Percentiles rank a stretch among this genome's conserved stretches.
Evolutionary conservation across 805 yeast species (phyloP).

Genomic region (Jamesozyma rosinii): DNA sequence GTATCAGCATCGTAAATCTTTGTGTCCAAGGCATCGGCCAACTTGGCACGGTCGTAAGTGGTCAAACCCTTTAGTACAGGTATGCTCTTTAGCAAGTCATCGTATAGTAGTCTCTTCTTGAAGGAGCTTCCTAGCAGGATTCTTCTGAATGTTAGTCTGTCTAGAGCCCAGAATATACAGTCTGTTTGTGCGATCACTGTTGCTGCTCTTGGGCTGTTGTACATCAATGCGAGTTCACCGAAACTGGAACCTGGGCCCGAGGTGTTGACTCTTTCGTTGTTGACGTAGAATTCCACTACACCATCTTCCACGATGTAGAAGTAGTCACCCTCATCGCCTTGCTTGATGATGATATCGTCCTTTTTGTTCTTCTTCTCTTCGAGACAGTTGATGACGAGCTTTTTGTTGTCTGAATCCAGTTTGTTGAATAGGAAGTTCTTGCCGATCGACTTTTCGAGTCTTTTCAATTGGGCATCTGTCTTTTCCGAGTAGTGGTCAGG

Average conservation of each 20-base stretch:
- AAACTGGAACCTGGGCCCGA: constrained; percentile 84
- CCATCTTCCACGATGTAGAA: constrained; percentile 37
- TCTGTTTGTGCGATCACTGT: constrained; percentile 71
- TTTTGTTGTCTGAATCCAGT: constrained; percentile 67
- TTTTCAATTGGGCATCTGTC: constrained; percentile 50
- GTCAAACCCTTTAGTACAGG: constrained; percentile 68
- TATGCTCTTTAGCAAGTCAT: constrained; percentile 76
- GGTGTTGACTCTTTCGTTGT: constrained; percentile 54
- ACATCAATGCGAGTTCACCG: constrained; percentile 96
- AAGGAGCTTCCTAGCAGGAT: constrained; percentile 85
- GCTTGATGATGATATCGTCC: constrained; percentile 40
- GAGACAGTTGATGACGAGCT: constrained; percentile 74
- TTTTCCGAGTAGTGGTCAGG: constrained; percentile 51
- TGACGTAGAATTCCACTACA: constrained; percentile 67
- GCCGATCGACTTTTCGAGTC: constrained; percentile 62
- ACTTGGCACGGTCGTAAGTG: constrained; percentile 73
- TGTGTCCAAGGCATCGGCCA: constrained; percentile 90
- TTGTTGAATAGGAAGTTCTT: constrained; percentile 79
- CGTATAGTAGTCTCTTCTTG: constrained; percentile 83
- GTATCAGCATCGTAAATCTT: constrained; percentile 62
- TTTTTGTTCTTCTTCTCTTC: constrained; percentile 55
- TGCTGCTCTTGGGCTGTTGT: constrained; percentile 96
- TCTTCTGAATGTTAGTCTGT: constrained; percentile 84
- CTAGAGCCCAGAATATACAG: constrained; percentile 82
- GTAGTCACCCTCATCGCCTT: constrained; percentile 23